Percentiles rank a stretch among this genome's conserved stretches.
phyloP scores from a whole-genome alignment of 768 basidiomycete species.

The Gautieria morchelliformis region DNA sequence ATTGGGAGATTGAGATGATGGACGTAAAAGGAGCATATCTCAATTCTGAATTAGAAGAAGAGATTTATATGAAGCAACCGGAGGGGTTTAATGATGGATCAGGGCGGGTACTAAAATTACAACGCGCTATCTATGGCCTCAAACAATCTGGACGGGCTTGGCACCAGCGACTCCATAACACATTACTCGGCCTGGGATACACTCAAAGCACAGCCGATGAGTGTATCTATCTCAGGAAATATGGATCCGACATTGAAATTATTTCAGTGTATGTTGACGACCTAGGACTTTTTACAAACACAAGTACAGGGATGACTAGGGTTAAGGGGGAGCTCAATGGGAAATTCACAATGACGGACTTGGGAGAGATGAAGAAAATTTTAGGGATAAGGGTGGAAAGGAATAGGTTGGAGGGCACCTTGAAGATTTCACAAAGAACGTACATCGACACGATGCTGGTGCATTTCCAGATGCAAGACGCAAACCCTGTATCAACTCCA shows the following conservation, averaged over 20 bases:
- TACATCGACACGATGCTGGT: slow-evolving; percentile 11
- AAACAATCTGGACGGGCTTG: slow-evolving; percentile 23
- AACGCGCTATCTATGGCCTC: slow-evolving; percentile 19
- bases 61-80: slow-evolving; percentile 25
- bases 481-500: slow-evolving; percentile 9
- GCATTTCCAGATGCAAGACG: slow-evolving; percentile 3
- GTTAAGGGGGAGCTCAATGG: slow-evolving; percentile 9
- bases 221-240: slow-evolving; percentile 15
- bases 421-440: slow-evolving; percentile 5
- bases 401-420: slow-evolving; percentile 11
- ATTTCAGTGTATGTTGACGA: slow-evolving; percentile 25
- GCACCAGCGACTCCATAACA: slow-evolving; percentile 18
- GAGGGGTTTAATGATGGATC: slow-evolving; percentile 13
- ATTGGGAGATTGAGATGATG: slow-evolving; percentile 22
- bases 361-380: slow-evolving; percentile 21
- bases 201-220: slow-evolving; percentile 11
- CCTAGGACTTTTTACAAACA: slow-evolving; percentile 14
- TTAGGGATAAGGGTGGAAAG: slow-evolving; percentile 29
- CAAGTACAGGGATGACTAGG: not conserved
- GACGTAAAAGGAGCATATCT: slow-evolving; percentile 24
- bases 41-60: slow-evolving; percentile 23
- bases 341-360: slow-evolving; percentile 25
- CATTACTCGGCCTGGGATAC: slow-evolving; percentile 17
- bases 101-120: slow-evolving; percentile 12
- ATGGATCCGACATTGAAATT: slow-evolving; percentile 7